These are phyloP conservation scores for Colletotrichum siamense DNA, from an alignment of 2,329 filamentous ascomycete genomes.

Conservation along the genomic window DNA sequence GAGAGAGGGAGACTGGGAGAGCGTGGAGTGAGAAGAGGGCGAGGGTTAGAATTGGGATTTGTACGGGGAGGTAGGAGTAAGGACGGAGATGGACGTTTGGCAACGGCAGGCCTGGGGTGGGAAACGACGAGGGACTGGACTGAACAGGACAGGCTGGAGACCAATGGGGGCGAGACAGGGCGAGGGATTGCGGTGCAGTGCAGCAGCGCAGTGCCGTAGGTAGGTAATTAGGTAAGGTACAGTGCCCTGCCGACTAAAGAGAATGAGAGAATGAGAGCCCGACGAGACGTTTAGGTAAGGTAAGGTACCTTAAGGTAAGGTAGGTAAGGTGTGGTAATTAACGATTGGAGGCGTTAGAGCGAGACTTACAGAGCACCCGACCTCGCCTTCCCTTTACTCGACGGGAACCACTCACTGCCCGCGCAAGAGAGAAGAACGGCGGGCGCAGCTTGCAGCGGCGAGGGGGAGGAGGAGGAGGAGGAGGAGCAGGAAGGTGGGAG, in stretches of 20 bases:
- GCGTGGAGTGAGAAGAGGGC: neutral
- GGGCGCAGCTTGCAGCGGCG: conserved; percentile 1
- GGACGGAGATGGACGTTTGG: neutral
- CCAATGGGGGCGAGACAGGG: neutral
- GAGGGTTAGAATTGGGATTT: conserved; percentile 18
- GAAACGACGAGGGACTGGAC: neutral
- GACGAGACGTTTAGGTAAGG: neutral
- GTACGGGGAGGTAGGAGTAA: neutral
- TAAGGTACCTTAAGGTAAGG: too few relatives aligned
- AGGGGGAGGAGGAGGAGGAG: neutral
- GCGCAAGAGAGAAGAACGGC: neutral
- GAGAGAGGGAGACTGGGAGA: neutral
- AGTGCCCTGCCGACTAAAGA: neutral
- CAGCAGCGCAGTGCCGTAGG: neutral
- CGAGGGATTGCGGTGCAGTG: neutral
- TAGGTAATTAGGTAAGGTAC: neutral
- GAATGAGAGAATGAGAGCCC: neutral
- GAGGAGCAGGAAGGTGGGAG: neutral
- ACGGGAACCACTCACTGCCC: neutral
- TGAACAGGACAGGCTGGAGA: neutral
- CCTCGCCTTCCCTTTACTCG: neutral
- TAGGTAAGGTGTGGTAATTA: neutral
- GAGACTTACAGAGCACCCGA: neutral
- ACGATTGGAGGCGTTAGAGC: neutral
- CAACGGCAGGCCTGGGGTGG: neutral